Evolutionary conservation across 805 yeast genomes (phyloP).

Genomic region (Zygoascus ofunaensis): DNA sequence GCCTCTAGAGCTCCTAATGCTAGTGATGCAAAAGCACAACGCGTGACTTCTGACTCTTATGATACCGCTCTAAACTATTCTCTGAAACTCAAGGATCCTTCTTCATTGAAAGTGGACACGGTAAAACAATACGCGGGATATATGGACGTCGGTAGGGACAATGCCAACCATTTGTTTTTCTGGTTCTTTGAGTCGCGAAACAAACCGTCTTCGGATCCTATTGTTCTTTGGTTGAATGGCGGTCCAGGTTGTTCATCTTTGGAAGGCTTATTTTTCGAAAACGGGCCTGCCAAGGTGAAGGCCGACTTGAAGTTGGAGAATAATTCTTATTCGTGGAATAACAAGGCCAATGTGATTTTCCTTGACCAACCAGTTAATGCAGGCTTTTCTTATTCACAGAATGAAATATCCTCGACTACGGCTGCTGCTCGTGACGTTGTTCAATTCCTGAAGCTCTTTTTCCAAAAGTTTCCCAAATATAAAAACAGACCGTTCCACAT

Average conservation of each 20-base stretch:
- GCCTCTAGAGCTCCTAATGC: too few relatives aligned
- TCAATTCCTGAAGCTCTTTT: slow-evolving; percentile 75
- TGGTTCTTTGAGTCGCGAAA: slow-evolving; percentile 91
- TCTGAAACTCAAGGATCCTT: slow-evolving; percentile 34
- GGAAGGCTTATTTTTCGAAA: slow-evolving; percentile 82
- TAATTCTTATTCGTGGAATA: slow-evolving; percentile 87
- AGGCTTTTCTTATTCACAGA: slow-evolving; percentile 74
- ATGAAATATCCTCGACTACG: slow-evolving; percentile 57
- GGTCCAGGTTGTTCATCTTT: slow-evolving; percentile 95
- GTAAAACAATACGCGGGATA: slow-evolving; percentile 71
- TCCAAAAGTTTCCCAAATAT: slow-evolving; percentile 72
- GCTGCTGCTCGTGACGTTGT: slow-evolving; percentile 85
- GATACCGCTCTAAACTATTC: background rate
- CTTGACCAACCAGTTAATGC: slow-evolving; percentile 92
- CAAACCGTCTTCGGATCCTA: slow-evolving; percentile 79
- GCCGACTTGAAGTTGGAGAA: slow-evolving; percentile 54
- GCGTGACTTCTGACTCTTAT: too few relatives aligned
- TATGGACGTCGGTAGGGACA: slow-evolving; percentile 50
- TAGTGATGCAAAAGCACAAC: too few relatives aligned
- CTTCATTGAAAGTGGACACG: slow-evolving; percentile 56
- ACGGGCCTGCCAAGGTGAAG: slow-evolving; percentile 77
- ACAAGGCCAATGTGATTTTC: slow-evolving; percentile 81
- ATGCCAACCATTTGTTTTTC: slow-evolving; percentile 78
- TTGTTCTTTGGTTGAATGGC: slow-evolving; percentile 87
- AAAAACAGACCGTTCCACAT: slow-evolving; percentile 57